Evolutionary conservation across 176 grass and related monocot species (phyloP), one percentile per base, ranked within the genome.

Genomic region (Oryza glumipatula): DNA sequence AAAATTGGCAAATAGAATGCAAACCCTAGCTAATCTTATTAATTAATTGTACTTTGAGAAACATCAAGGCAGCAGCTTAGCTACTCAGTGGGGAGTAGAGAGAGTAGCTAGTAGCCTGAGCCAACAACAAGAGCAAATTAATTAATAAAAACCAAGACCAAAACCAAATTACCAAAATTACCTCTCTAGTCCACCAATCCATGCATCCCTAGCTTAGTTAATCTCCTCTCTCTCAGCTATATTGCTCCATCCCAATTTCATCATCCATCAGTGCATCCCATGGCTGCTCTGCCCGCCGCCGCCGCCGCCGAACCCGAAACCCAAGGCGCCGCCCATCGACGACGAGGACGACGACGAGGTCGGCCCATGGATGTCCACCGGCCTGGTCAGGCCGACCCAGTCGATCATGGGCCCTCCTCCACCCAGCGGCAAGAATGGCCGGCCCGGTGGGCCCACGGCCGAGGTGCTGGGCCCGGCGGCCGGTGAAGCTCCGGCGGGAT

Each of bases 301-400:
- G 56, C 80, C 86, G 72, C 69, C 67, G 39, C 80, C 60, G 84
- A 91, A 86, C 4, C 88, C 94, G 83, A 97, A 97, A 22, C 94
- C 89, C 74, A 94, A 82, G 19, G 92, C 61, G 38, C 85, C 94
- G 68, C 89, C 92, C 87, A 97, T 92, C 9, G 94, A 94, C 12
- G 94, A 92, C 2, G 94, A 97, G 9, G 94, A 97, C 0, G 94
- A 94, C 4, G 94, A 94, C 5, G 92, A 86, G 1, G 94, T 91
- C 11, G 94, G 87, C 51, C 88, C 88, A 28, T 92, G 90, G 21
- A 88, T 79, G 13, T 94, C 90, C 36, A 92, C 68, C 16, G 85
- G 85, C 43, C 91, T 86, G 0, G 80, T 48, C 4, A 91, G 78
- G 10, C 71, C 74, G 4, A 85, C 52, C 85, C 89, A 91, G 22